Base-by-base conservation (phyloP, 495 filamentous ascomycete species). In the Tuber umbilicatum region DNA sequence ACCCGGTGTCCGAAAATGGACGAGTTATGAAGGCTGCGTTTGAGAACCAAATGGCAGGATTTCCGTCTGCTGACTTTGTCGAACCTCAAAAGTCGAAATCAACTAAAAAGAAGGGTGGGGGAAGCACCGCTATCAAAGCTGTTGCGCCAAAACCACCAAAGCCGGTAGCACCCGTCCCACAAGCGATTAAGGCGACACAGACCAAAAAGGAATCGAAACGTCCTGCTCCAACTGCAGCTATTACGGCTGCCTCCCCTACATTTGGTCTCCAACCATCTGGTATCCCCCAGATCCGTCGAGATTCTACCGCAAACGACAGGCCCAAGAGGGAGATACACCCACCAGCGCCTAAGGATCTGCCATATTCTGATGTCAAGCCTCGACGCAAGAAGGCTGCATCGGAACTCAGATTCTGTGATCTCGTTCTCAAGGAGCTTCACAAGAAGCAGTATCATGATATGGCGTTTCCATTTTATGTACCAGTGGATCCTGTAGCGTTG, bases 291-390 rank as follows among this genome's bases (percentile, higher is more conserved):
- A 97, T 97, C 75, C 93, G 95, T 72, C 92, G 95, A 27, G 93
- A 97, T 80, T 94, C 91, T 2, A 91, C 89, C 4, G 89, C 89
- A 74, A 86, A 86, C 7, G 92, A 92, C 76, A 90, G 95, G 55
- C 92, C 93, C 42, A 97, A 97, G 86, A 91, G 95, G 7, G 93
- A 97, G 27, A 97, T 99, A 55, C 94, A 97, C 81, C 92, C 93
- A 19, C 92, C 95, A 0, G 92, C 94, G 74, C 87, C 89, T 68
- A 92, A 93, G 68, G 95, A 99, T 79, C 85, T 97, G 35, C 89
- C 91, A 1, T 97, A 97, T 80, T 85, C 87, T n/a, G 89, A 89
- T 19, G 89, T 91, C 72, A 93, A 93, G 81, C 93, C 91, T 3
- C 92, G 91, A 84, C 94, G 94, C 86, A 97, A 97, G 89, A 97